These are phyloP conservation scores for Prototheca cutis DNA, from an alignment of 163 green algal species.

Conservation along the genomic window DNA sequence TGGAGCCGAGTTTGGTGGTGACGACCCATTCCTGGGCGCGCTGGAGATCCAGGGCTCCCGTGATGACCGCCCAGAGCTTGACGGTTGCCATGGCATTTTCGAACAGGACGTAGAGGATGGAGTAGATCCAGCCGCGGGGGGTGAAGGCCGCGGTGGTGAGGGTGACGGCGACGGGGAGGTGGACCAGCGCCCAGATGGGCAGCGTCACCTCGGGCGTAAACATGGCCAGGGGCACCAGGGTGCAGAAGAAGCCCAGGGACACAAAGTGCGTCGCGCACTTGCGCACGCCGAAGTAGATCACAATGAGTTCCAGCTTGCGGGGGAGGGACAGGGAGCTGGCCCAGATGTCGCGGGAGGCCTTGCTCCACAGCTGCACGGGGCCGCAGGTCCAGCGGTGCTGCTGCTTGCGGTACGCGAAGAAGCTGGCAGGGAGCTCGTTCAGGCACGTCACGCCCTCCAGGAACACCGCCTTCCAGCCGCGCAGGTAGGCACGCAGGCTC, in stretches of 20 bases:
- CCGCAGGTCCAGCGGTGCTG: conserved; percentile 72
- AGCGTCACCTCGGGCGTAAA: conserved; percentile 43
- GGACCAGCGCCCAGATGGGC: conserved; percentile 57
- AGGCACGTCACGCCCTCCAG: conserved; percentile 56
- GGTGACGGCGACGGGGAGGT: conserved; percentile 56
- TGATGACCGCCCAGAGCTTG: conserved; percentile 65
- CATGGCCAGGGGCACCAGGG: conserved; percentile 54
- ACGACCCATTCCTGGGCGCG: conserved; percentile 75
- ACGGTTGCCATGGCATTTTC: conserved; percentile 84
- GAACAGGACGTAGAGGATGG: conserved; percentile 74
- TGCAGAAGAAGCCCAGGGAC: conserved; percentile 65
- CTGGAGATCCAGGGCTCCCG: conserved; percentile 56
- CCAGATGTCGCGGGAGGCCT: conserved; percentile 50
- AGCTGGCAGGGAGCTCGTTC: conserved; percentile 64
- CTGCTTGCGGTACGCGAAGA: conserved; percentile 72
- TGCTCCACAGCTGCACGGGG: conserved; percentile 59
- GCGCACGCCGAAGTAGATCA: conserved; percentile 59
- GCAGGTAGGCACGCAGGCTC: conserved; percentile 66
- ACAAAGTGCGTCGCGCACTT: conserved; percentile 66
- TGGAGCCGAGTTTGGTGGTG: conserved; percentile 68
- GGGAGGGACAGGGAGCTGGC: conserved; percentile 33
- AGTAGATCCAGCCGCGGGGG: conserved; percentile 51
- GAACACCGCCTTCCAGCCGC: conserved; percentile 71
- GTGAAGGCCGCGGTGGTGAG: conserved; percentile 59
- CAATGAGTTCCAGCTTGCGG: conserved; percentile 52